These are phyloP conservation scores for Notholithocarpus densiflorus DNA, from an alignment of 306 rosid species.

Conservation along the genomic window DNA sequence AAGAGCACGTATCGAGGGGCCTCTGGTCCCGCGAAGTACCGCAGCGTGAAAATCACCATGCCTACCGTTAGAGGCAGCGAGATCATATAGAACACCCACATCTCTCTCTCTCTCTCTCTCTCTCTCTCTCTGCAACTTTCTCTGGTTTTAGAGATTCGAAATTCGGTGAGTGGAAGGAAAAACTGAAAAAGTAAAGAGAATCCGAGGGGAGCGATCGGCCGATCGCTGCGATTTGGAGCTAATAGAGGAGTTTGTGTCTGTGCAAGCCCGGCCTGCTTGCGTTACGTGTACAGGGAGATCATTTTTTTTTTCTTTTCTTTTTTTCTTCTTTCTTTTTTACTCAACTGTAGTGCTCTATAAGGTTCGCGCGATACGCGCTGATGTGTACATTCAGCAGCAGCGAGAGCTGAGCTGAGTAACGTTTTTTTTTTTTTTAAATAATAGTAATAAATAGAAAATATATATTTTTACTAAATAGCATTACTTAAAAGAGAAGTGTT, in stretches of 20 bases:
- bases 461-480: no score
- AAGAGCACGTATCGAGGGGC: constrained; percentile 87
- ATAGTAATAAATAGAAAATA: no score
- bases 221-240: constrained; percentile 21
- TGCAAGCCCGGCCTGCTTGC: constrained; percentile 1
- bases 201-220: constrained; percentile 22
- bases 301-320: neutral
- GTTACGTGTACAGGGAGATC: constrained; percentile 9
- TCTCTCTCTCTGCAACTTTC: neutral
- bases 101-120: constrained; percentile 19
- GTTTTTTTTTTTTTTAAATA: no score
- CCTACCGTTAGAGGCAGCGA: constrained; percentile 86
- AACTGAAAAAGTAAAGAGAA: neutral
- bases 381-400: no score
- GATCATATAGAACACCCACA: constrained; percentile 98
- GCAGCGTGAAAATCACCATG: constrained; percentile 72
- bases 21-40: constrained; percentile 80
- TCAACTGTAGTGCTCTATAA: no score
- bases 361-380: no score
- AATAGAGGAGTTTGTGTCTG: neutral
- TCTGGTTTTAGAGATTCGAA: constrained; percentile 2
- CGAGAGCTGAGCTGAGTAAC: no score
- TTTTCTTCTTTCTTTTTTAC: no score
- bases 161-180: neutral
- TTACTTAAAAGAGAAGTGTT: no score